Evolutionary conservation across 495 filamentous ascomycete species (phyloP), one percentile per base, ranked within the genome.

Genomic region (Diplogelasinospora grovesii): DNA sequence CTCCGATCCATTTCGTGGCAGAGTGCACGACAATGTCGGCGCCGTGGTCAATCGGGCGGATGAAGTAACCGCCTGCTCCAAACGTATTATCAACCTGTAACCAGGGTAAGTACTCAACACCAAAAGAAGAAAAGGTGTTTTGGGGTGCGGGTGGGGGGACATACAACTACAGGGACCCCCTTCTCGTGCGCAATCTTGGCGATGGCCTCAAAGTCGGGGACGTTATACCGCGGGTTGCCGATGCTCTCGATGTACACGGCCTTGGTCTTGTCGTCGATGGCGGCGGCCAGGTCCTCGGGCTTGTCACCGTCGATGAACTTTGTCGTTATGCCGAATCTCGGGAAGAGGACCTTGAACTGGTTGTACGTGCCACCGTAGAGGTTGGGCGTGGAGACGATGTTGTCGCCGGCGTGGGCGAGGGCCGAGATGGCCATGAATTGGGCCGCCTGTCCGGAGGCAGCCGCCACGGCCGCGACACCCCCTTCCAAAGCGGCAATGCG

Each of bases 311-410:
- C 69, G 47, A 97, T 77, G 56, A 97, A 98, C 70, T 89, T 96
- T 45, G 89, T 93, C 19, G 63, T 73, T 51, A 98, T 89, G 33
- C 93, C 93, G 29, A 94, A 61, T 5, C 92, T 82, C 11, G 87
- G 83, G 35, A 97, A 70, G 42, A 89, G 70, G 22, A 97, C 89
- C 67, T 98, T 98, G 66, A 98, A 80, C 61, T 97, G 93, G 62
- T 97, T 98, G 69, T 97, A 98, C 5, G 92, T 97, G 52, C 92
- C 92, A 26, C 92, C 92, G 60, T 98, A 98, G 27, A 98, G 66
- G 59, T 94, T 96, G 37, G 79, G 83, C 3, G 92, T 96, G 2
- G 86, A 83, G 16, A 98, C 77, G 45, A 98, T 96, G 68, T 97
- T 98, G 70, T 98, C 92, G 11, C 92, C 92, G 0, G 79, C 71